A percentile compares a stretch with the other conserved stretches of the same genome.
phyloP scores from a whole-genome alignment of 108 stramenopile species.

The Aurantiochytrium sp. region DNA sequence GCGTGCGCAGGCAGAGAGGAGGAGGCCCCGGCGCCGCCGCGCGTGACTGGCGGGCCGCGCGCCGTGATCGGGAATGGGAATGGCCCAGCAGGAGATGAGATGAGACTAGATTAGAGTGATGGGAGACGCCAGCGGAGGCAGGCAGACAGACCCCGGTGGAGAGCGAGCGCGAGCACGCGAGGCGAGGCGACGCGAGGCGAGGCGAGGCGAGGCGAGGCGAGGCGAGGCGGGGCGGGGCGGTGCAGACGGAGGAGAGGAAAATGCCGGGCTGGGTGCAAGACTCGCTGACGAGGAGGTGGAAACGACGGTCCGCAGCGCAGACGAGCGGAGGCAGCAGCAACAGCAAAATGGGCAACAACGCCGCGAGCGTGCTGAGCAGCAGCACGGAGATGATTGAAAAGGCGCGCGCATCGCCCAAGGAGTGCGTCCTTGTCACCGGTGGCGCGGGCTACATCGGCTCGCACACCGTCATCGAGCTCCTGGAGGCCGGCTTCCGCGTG shows the following conservation, averaged over 20 bases:
- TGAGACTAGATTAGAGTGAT: no score
- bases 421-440: constrained; percentile 80
- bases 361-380: neutral
- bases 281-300: neutral
- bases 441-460: constrained; percentile 98
- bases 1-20: no score
- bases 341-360: neutral
- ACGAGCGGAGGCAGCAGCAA: neutral
- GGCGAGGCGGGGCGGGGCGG: neutral
- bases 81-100: no score
- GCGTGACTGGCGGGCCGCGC: no score
- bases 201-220: neutral
- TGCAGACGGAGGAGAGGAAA: neutral
- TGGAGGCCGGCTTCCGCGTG: constrained; percentile 74
- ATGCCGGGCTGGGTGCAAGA: neutral
- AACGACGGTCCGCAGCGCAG: neutral
- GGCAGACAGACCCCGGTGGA: no score
- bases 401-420: neutral
- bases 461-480: constrained; percentile 88
- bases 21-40: no score
- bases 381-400: neutral
- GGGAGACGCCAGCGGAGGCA: no score
- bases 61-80: no score
- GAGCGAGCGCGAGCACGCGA: no score
- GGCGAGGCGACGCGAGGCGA: no score